Conservation (phyloP, 441 rosid genomes). For the Cnidoscolus chayamansa region DNA sequence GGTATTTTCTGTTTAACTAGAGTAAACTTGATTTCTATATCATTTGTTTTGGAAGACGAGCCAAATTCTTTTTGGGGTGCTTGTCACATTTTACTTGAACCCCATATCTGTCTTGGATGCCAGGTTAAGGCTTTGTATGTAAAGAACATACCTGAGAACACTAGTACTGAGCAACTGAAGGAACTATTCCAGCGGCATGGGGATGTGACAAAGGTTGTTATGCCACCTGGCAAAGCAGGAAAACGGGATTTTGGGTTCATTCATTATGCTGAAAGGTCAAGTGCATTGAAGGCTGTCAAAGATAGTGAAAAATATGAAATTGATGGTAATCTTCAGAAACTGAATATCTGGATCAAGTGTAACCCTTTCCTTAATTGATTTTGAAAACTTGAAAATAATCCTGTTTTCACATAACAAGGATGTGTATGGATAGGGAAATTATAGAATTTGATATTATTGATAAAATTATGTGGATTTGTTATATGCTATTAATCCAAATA, state of each 20-base stretch:
- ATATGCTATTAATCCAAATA: not conserved
- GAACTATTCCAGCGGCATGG: slow-evolving; percentile 86
- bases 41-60: no score
- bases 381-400: not conserved
- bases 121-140: slow-evolving; percentile 98
- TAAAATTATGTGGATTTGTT: not conserved
- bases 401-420: not conserved
- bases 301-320: slow-evolving; percentile 88
- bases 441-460: not conserved
- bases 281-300: slow-evolving; percentile 88
- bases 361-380: not conserved
- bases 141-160: slow-evolving; percentile 91
- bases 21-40: not conserved
- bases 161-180: slow-evolving; percentile 70
- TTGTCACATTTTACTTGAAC: not conserved
- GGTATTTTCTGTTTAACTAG: not conserved
- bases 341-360: not conserved
- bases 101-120: slow-evolving; percentile 20
- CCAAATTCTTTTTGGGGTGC: slow-evolving; percentile 2
- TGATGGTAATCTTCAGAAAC: slow-evolving; percentile 51
- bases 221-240: slow-evolving; percentile 94
- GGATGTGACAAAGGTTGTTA: slow-evolving; percentile 89
- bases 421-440: not conserved
- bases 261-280: slow-evolving; percentile 94
- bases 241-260: slow-evolving; percentile 94